These are phyloP conservation scores for Daedaleopsis sinensis DNA, from an alignment of 768 basidiomycete species.

Conservation along the genomic window DNA sequence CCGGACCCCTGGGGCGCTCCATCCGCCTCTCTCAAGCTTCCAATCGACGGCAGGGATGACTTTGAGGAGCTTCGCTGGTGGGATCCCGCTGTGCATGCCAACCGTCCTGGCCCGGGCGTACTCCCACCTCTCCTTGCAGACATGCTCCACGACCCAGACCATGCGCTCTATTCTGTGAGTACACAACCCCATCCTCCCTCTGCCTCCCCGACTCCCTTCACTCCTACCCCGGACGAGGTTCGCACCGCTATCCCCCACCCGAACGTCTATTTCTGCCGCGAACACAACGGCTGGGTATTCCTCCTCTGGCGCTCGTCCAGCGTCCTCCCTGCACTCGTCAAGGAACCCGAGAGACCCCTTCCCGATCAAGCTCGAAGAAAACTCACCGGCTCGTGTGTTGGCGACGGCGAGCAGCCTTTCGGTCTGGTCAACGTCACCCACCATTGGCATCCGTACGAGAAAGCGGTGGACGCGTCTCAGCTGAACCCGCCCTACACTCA, in stretches of 20 bases:
- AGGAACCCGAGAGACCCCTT: conserved; percentile 41
- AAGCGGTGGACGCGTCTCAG: conserved; percentile 68
- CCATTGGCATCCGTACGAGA: conserved; percentile 78
- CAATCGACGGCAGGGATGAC: conserved; percentile 61
- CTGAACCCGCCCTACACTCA: conserved; percentile 63
- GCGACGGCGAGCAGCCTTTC: conserved; percentile 49
- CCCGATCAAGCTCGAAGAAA: conserved; percentile 58
- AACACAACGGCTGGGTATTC: conserved; percentile 84
- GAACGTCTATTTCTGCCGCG: conserved; percentile 80
- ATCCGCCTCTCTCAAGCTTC: conserved; percentile 26
- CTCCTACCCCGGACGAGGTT: conserved; percentile 65
- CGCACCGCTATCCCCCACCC: conserved; percentile 78
- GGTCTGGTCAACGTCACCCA: conserved; percentile 64
- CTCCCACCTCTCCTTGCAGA: conserved; percentile 71
- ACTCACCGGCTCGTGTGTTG: conserved; percentile 54
- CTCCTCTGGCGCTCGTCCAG: conserved; percentile 68
- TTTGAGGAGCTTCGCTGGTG: conserved; percentile 74
- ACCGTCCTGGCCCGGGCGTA: conserved; percentile 71
- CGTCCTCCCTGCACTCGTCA: conserved; percentile 57
- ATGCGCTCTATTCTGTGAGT: conserved; percentile 68
- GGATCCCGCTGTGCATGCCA: conserved; percentile 52
- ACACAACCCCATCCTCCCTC: conserved; percentile 32
- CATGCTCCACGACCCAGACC: conserved; percentile 69
- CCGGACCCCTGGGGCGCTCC: conserved; percentile 13
- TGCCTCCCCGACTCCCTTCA: conserved; percentile 20